phyloP scores from a whole-genome alignment of 1,284 basidiomycete species.

The Rhodofomes roseus region DNA sequence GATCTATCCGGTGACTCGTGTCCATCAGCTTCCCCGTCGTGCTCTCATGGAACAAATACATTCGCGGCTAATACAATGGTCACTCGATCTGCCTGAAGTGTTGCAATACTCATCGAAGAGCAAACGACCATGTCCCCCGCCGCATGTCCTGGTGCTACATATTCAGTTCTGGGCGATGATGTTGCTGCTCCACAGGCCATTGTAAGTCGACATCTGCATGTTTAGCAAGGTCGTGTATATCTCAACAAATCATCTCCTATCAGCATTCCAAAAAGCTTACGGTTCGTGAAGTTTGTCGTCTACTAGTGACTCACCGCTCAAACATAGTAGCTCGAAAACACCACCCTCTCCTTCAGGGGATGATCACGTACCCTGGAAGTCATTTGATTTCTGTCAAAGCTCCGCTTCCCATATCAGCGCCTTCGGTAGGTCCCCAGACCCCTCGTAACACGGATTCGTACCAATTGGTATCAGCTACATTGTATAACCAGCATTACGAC shows the following conservation, averaged over 20 bases:
- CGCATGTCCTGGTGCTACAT: constrained; percentile 70
- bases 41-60: constrained; percentile 51
- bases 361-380: constrained; percentile 40
- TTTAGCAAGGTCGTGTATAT: constrained; percentile 4
- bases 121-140: constrained; percentile 49
- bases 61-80: constrained; percentile 73
- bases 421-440: constrained; percentile 44
- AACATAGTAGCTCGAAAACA: constrained; percentile 24
- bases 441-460: background rate
- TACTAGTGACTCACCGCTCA: background rate
- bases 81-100: constrained; percentile 62
- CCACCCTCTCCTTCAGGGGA: constrained; percentile 30
- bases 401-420: constrained; percentile 74
- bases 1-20: constrained; percentile 70
- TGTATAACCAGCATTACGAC: constrained; percentile 61
- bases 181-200: constrained; percentile 77
- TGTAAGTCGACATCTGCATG: too few species aligned
- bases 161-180: constrained; percentile 78
- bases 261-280: constrained; percentile 69
- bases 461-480: constrained; percentile 38
- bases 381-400: constrained; percentile 74
- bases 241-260: constrained; percentile 6
- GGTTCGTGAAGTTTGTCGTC: constrained; percentile 33
- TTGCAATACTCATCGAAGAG: constrained; percentile 58
- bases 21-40: constrained; percentile 41